phyloP scores from a whole-genome alignment of 768 basidiomycete species.

The Pseudohyphozyma bogoriensis region DNA sequence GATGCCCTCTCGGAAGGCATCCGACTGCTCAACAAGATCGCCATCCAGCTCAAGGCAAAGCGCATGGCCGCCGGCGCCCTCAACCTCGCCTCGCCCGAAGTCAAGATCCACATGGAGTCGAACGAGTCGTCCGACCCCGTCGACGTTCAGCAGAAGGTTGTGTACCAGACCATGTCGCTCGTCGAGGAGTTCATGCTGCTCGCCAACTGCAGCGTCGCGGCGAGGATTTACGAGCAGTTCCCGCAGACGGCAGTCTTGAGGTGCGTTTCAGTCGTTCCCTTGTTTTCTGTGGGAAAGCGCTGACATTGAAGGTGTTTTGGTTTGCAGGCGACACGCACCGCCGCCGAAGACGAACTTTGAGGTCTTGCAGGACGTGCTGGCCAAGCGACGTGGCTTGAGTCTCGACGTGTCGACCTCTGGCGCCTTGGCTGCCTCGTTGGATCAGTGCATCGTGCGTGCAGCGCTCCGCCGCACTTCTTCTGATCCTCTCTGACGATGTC shows the following conservation, averaged over 20 bases:
- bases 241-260: constrained; percentile 90
- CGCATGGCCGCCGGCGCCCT: constrained; percentile 95
- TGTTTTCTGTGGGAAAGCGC: background rate
- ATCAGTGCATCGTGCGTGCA: constrained; percentile 64
- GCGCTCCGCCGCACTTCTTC: background rate
- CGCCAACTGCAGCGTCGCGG: constrained; percentile 88
- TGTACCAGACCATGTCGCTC: constrained; percentile 84
- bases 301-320: background rate
- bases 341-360: constrained; percentile 92
- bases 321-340: constrained; percentile 69
- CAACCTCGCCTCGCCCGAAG: constrained; percentile 94
- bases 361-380: constrained; percentile 80
- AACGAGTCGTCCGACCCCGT: constrained; percentile 90
- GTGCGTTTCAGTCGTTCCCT: constrained; percentile 39
- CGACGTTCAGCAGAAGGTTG: constrained; percentile 90
- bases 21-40: constrained; percentile 75
- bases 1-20: constrained; percentile 79
- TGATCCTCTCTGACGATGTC: background rate
- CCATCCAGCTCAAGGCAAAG: constrained; percentile 67
- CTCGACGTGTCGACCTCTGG: constrained; percentile 87
- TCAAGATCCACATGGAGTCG: constrained; percentile 90
- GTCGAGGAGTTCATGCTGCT: constrained; percentile 99
- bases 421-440: constrained; percentile 75
- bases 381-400: constrained; percentile 68
- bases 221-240: constrained; percentile 84